Percentiles rank a stretch among this genome's conserved stretches.
Evolutionary conservation across 2,329 filamentous ascomycete genomes (phyloP).

Genomic region (Aureobasidium sp.): DNA sequence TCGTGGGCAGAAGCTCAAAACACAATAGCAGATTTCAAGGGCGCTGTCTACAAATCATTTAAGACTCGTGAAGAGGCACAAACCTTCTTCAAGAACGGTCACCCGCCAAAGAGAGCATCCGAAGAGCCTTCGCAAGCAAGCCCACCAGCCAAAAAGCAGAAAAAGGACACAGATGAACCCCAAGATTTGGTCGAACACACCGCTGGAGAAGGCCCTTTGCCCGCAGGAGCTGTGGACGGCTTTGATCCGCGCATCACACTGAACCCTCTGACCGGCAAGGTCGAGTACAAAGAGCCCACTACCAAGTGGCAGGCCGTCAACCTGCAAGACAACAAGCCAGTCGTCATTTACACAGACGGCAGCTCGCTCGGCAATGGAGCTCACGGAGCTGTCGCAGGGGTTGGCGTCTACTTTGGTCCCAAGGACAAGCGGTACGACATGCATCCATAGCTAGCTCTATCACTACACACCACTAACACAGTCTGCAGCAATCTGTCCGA

Average conservation of each 20-base stretch:
- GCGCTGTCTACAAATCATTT: slow-evolving; percentile 49
- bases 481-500: slow-evolving; percentile 58
- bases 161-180: slow-evolving; percentile 29
- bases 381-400: slow-evolving; percentile 49
- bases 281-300: slow-evolving; percentile 49
- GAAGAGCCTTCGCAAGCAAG: slow-evolving; percentile 18
- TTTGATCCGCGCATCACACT: slow-evolving; percentile 54
- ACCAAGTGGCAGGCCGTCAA: slow-evolving; percentile 42
- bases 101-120: slow-evolving; percentile 17
- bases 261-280: slow-evolving; percentile 46
- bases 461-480: not conserved
- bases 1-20: slow-evolving; percentile 63
- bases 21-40: slow-evolving; percentile 67
- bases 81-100: slow-evolving; percentile 56
- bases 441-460: no score
- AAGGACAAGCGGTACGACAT: slow-evolving; percentile 37
- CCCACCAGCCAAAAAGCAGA: slow-evolving; percentile 31
- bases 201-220: slow-evolving; percentile 50
- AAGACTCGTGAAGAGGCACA: slow-evolving; percentile 60
- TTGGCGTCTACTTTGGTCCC: slow-evolving; percentile 60
- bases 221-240: slow-evolving; percentile 50
- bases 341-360: slow-evolving; percentile 59
- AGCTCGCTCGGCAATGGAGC: slow-evolving; percentile 54
- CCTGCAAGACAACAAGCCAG: slow-evolving; percentile 36
- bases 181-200: slow-evolving; percentile 34